Evolutionary conservation across 1,139 yeast genomes (phyloP), one percentile per base, ranked within the genome.

Genomic region (Candida sanyaensis): DNA sequence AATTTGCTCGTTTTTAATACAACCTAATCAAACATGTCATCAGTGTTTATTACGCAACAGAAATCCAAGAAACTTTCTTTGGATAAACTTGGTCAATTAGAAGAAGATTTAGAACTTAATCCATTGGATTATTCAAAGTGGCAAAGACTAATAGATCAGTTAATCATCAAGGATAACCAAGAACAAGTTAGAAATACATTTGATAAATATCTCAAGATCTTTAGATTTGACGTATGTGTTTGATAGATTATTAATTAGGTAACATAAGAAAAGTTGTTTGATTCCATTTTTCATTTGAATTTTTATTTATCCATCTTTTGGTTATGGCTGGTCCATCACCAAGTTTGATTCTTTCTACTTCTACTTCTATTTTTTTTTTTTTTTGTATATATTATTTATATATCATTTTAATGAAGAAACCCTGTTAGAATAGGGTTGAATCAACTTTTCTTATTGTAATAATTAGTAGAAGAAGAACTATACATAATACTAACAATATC

Each of bases 121-220:
- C 85, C 84, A 5, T 68, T 78, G 29, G 83, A 88, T 61, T 75
- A 83, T 47, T 58, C 65, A 8, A 71, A 79, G 44, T 86, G 93
- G 88, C 64, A 73, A 45, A 75, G 75, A 54, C 71, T 86, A 48
- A 77, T 88, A 44, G 74, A 77, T 28, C 79, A 75, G 52, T 79
- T 78, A 9, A 74, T 81, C 42, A 65, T 71, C 26, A 81, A 82
- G 55, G 91, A 86, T 52, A 79, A 83, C 51, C 81, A 79, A 49
- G 88, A 83, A 36, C 84, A 83, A 49, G 82, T 84, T 10, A 68
- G 89, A 41, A 68, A 72, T 6, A 75, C 78, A 0, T 91, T 80
- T 63, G 85, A 84, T 48, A 70, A 78, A 36, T 84, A 87, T 59
- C 75, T 92, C 46, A 66, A 67, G 13, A 72, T 80, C 6, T 92